Conservation (phyloP, 208 protist genomes). For the Trypanosomatidae sp. region DNA sequence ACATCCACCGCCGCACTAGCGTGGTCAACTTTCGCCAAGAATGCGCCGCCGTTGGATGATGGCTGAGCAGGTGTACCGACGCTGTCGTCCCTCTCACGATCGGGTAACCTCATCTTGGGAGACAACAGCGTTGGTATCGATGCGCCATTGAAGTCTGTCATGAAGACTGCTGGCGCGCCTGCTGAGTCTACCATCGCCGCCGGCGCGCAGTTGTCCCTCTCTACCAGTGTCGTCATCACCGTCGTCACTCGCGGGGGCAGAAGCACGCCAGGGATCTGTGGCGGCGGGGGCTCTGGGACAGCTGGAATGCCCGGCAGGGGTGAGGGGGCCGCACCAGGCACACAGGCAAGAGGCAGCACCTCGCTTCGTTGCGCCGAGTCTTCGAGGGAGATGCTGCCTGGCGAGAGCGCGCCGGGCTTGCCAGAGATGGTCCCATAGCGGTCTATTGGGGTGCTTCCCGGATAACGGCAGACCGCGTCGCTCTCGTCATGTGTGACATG, state of each 20-base stretch:
- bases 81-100: not conserved
- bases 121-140: not conserved
- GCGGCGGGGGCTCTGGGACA: not conserved
- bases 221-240: not conserved
- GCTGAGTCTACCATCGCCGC: not conserved
- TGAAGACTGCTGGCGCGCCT: not conserved
- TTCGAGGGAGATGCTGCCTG: conserved; percentile 5
- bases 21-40: not conserved
- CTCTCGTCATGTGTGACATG: not conserved
- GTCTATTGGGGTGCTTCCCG: conserved; percentile 9
- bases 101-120: not conserved
- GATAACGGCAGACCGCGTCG: not conserved
- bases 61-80: no score
- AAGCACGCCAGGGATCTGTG: not conserved
- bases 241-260: not conserved
- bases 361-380: conserved; percentile 19
- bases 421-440: not conserved
- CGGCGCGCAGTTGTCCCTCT: not conserved
- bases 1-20: not conserved
- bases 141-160: not conserved
- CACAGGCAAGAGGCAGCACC: not conserved
- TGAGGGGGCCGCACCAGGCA: not conserved
- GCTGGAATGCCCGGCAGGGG: not conserved
- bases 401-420: not conserved
- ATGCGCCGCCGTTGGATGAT: not conserved